phyloP scores from a whole-genome alignment of 2,329 filamentous ascomycete species.

The Podosphaera aphanis region DNA sequence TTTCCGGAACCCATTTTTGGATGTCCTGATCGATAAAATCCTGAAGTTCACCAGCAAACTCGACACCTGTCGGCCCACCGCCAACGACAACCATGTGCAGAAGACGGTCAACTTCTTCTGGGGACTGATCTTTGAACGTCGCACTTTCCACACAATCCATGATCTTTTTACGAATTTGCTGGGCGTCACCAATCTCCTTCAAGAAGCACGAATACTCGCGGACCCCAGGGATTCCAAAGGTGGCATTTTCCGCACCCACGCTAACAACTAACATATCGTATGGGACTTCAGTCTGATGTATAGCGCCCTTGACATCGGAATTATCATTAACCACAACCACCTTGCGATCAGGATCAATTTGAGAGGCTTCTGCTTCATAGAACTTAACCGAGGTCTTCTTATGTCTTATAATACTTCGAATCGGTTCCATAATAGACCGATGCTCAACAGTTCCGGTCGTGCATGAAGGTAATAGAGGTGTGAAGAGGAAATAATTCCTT shows the following conservation, averaged over 20 bases:
- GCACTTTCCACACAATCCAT: constrained; percentile 99
- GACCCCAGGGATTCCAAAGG: constrained; percentile 91
- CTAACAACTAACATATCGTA: constrained; percentile 98
- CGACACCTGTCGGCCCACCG: constrained; percentile 86
- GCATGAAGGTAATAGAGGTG: constrained; percentile 85
- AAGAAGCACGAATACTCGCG: constrained; percentile 90
- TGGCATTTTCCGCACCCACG: constrained; percentile 94
- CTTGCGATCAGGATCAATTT: constrained; percentile 81
- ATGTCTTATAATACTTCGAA: constrained; percentile 83
- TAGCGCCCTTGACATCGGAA: constrained; percentile 73
- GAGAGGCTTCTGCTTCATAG: constrained; percentile 93
- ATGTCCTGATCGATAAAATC: constrained; percentile 98
- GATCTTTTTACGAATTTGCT: constrained; percentile 90
- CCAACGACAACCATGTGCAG: constrained; percentile 95
- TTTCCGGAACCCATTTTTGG: constrained; percentile 93
- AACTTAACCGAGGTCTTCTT: constrained; percentile 86
- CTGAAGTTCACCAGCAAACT: constrained; percentile 93
- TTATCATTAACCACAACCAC: constrained; percentile 75
- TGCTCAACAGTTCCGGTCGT: constrained; percentile 95
- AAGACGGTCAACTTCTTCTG: constrained; percentile 75
- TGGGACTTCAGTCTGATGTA: constrained; percentile 63
- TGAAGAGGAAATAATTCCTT: constrained; percentile 99
- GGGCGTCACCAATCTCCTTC: constrained; percentile 92
- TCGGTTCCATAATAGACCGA: constrained; percentile 97
- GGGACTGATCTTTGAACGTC: constrained; percentile 84